Evolutionary conservation across 495 filamentous ascomycete genomes (phyloP).

Genomic region (Aspergillus kassunensis): DNA sequence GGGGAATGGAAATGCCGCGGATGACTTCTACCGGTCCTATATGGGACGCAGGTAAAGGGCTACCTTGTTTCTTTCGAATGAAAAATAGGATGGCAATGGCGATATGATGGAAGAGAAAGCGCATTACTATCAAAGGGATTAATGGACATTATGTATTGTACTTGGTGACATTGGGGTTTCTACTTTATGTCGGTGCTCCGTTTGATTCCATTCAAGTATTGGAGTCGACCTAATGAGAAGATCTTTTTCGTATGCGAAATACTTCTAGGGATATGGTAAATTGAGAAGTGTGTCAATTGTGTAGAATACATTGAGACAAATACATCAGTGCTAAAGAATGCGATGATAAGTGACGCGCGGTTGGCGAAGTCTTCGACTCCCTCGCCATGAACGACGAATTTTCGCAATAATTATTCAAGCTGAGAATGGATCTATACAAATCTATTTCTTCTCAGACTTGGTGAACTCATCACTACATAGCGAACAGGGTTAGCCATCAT

Average conservation of each 20-base stretch:
- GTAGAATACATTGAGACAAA: conserved; percentile 14
- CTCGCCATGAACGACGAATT: neutral
- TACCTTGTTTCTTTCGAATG: neutral
- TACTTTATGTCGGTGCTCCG: conserved; percentile 1
- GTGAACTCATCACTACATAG: conserved; percentile 60
- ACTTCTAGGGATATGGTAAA: neutral
- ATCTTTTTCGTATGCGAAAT: neutral
- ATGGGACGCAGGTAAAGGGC: conserved; percentile 54
- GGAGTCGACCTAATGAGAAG: conserved; percentile 11
- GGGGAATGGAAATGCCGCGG: conserved; percentile 58
- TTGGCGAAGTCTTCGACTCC: neutral
- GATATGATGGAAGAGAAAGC: too few relatives aligned
- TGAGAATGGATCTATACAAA: neutral
- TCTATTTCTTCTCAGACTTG: conserved; percentile 70
- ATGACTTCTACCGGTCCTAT: conserved; percentile 80
- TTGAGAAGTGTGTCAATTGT: conserved; percentile 8
- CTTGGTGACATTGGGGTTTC: conserved; percentile 2
- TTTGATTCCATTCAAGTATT: conserved; percentile 3
- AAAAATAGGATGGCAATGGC: conserved; percentile 1
- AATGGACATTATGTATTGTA: neutral
- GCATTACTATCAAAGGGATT: too few relatives aligned
- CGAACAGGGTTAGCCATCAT: neutral
- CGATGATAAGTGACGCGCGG: conserved; percentile 5
- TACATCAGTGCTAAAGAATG: conserved; percentile 8
- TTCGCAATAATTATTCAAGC: neutral